Base-by-base conservation (phyloP, 768 basidiomycete genomes). In the Gloeophyllum trabeum region DNA sequence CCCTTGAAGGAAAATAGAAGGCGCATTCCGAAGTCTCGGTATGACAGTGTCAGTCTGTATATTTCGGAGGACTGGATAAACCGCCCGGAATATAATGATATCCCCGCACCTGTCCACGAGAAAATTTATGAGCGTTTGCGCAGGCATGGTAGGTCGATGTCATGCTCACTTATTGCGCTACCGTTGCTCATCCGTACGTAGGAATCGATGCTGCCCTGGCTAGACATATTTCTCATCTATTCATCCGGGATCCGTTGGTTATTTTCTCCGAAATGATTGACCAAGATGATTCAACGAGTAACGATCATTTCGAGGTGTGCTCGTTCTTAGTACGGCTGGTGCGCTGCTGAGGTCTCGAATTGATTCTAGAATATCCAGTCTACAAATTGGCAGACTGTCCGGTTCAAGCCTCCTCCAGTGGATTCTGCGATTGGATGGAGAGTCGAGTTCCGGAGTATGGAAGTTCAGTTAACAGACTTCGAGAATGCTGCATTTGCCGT, bases 361-460 rank as follows among this genome's bases (percentile, higher is more conserved):
- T 37, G 36, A 34, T 22, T 39, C 4, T 59, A 94, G 86, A 98
- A 97, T 54, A 82, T 99, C 20, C 96, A 99, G 75, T 98, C 96
- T 2, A 99, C 96, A 3, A 99, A 99, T 55, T 99, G 96, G 96
- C 96, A 99, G 64, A 97, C 96, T 0, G 69, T 99, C 24, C 78
- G 96, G 38, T 99, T 99, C 75, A 99, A 99, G 59, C 96, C 96
- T 2, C 96, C 96, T 10, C 94, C 96, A 21, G 81, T 88, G 4
- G 81, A 86, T 42, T 91, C 94, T 4, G 59, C 78, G 5, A 97
- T 98, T 42, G 96, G 94, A 24, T 99, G 96, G 96, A 73, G 96
- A 30, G 94, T 98, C 4, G 96, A 99, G 59, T 99, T 99, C 63
- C 73, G 96, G 44, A 90, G 87, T 58, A 98, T 98, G 96, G 96